Base-by-base conservation (phyloP, 2,329 filamentous ascomycete genomes). In the Hawksworthiomyces lignivorus region DNA sequence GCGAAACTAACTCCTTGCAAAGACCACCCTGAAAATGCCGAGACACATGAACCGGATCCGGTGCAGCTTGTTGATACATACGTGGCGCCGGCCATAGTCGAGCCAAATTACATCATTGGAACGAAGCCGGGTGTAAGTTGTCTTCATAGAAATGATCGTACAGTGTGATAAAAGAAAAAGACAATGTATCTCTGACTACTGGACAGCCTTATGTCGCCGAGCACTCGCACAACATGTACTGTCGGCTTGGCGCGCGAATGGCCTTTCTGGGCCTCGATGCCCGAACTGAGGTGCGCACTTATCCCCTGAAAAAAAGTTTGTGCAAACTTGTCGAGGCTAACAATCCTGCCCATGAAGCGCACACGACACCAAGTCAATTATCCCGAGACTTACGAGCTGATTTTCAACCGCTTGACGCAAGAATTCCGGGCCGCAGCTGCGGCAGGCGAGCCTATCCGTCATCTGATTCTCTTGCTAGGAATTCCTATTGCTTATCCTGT, bases 291-390 rank as follows among this genome's bases (percentile, higher is more conserved):
- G 80, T 58, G n/a, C n/a, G n/a, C n/a, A n/a, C n/a, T n/a, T n/a
- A n/a, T n/a, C n/a, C n/a, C n/a, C n/a, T n/a, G n/a, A n/a, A n/a
- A n/a, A n/a, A n/a, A 65, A 75, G 53, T 73, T 75, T 12, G 77
- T 5, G 19, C 15, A 27, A 7, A 26, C 11, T 35, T 37, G 21
- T 37, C 29, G 28, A 33, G n/a, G 10, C n/a, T 30, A 27, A 27
- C 21, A 70, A 11, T 3, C 4, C 29, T 37, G n/a, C 33, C 73
- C 83, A 87, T 18, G 2, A 95, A 21, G 74, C 84, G 89, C 19
- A 96, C 90, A 8, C 79, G 90, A 28, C 87, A 94, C 56, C 88
- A 95, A 63, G 80, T 97, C 63, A 96, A 96, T 66, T 96, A 95
- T 54, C 83, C 88, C 36, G 84, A 89, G 55, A 95, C 88, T 0